A percentile compares a stretch with the other conserved stretches of the same genome.
These are phyloP conservation scores for Pichia sp. DNA, from an alignment of 1,139 yeast species.

Conservation along the genomic window DNA sequence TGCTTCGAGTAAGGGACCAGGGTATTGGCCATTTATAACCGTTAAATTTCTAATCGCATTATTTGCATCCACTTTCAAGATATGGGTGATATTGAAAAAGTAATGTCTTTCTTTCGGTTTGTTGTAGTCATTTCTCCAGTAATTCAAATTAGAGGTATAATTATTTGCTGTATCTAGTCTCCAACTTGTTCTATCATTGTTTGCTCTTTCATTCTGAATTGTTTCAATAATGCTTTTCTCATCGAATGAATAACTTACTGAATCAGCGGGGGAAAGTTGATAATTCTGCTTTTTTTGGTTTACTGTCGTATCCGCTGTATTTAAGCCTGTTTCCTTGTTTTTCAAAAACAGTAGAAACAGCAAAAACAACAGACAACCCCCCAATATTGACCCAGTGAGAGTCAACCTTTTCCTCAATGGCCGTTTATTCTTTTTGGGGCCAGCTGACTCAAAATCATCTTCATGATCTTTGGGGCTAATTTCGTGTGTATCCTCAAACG, in stretches of 20 bases:
- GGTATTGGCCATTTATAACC: constrained; percentile 37
- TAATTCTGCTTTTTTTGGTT: background rate
- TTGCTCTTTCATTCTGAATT: background rate
- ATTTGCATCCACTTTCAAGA: constrained; percentile 14
- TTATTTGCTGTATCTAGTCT: constrained; percentile 18
- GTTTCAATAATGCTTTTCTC: too few relatives aligned
- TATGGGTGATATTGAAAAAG: constrained; percentile 14
- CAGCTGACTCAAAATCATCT: background rate
- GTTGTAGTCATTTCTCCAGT: constrained; percentile 16
- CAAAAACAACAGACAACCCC: background rate
- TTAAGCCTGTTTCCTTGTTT: background rate
- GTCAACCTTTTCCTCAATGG: background rate
- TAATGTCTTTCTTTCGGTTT: constrained; percentile 17
- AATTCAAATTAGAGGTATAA: constrained; percentile 15
- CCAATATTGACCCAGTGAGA: background rate
- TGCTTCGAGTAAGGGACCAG: constrained; percentile 38
- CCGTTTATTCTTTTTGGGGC: background rate
- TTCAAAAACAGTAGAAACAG: background rate
- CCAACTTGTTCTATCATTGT: constrained; percentile 7
- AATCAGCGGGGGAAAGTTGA: background rate
- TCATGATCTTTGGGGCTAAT: background rate
- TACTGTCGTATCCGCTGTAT: too few relatives aligned
- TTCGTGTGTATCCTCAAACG: background rate
- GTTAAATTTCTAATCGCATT: constrained; percentile 30
- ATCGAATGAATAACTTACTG: too few relatives aligned